Base-by-base conservation (phyloP, 2,329 filamentous ascomycete species). In the Dactylellina sp. region DNA sequence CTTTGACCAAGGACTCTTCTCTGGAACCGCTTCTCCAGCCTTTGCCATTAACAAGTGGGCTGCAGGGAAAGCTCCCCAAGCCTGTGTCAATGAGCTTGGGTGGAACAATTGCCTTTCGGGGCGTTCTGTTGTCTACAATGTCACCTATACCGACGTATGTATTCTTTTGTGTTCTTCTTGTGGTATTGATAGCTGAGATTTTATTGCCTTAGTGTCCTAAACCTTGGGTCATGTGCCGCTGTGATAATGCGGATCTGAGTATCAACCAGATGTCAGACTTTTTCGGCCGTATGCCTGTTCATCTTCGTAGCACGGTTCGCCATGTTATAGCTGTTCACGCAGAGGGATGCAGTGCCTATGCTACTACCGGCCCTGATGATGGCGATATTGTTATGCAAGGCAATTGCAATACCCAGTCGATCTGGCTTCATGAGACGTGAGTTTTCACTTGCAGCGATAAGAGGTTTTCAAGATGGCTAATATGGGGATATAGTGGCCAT, bases 331-430 rank as follows among this genome's bases (percentile, higher is more conserved):
- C 63, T 24, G 52, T 46, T 24, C 63, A 68, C 16, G 32, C 28
- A 39, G 64, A 68, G 5, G 64, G 63, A 9, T 68, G 64, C 18
- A 68, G 64, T 32, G 56, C 64, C 11, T 68, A 68, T 61, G 64
- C 64, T 50, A 68, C 53, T 37, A 68, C 55, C 25, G 64, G 64
- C 11, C 44, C 64, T 20, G 46, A 61, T 53, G 64, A 68, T 68
- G 64, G 64, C 7, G 64, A 68, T 49, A 68, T 68, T n/a, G 64
- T 61, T 22, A 53, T 61, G 44, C 64, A 68, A 40, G 64, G 64
- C 35, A 68, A 68, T 35, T 68, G 64, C 37, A 68, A 68, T 32
- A 61, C 64, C 18, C 55, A 61, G 32, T 68, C 64, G 12, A 20
- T 68, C 24, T 68, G 64, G 64, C 55, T 68, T 9, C 64, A 68